A percentile compares a stretch with the other conserved stretches of the same genome.
These are phyloP conservation scores for Neurospora tetrasperma DNA, from an alignment of 495 filamentous ascomycete genomes.

Conservation along the genomic window DNA sequence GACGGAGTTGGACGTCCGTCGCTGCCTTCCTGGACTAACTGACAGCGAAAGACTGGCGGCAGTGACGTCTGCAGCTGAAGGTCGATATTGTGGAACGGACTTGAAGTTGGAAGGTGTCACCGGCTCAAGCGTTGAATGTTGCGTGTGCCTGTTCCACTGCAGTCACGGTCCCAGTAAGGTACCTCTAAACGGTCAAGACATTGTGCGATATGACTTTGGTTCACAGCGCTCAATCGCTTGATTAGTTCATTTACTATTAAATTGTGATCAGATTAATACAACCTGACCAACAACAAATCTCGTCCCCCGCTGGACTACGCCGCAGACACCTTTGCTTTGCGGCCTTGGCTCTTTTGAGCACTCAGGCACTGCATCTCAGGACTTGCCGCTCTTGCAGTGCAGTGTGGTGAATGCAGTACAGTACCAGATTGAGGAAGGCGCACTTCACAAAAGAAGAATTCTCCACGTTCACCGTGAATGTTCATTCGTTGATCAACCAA, in stretches of 20 bases:
- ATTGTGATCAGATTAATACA: too few species aligned
- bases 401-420: neutral
- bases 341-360: neutral
- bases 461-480: too few species aligned
- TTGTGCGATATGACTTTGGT: neutral
- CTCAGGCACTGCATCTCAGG: neutral
- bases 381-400: neutral
- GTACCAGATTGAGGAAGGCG: too few species aligned
- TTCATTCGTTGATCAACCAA: too few species aligned
- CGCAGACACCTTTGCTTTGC: neutral
- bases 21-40: neutral
- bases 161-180: neutral
- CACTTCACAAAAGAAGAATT: too few species aligned
- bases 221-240: neutral
- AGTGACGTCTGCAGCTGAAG: too few species aligned
- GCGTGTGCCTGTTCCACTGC: neutral
- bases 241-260: neutral
- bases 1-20: neutral
- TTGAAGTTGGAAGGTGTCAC: neutral
- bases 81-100: too few species aligned
- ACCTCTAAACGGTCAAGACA: neutral
- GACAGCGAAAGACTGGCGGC: too few species aligned
- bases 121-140: neutral
- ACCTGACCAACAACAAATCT: neutral
- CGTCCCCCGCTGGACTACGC: neutral